A percentile compares a stretch with the other conserved stretches of the same genome.
Conservation (phyloP, 2,329 filamentous ascomycete genomes). For the Neonectria coccinea region DNA sequence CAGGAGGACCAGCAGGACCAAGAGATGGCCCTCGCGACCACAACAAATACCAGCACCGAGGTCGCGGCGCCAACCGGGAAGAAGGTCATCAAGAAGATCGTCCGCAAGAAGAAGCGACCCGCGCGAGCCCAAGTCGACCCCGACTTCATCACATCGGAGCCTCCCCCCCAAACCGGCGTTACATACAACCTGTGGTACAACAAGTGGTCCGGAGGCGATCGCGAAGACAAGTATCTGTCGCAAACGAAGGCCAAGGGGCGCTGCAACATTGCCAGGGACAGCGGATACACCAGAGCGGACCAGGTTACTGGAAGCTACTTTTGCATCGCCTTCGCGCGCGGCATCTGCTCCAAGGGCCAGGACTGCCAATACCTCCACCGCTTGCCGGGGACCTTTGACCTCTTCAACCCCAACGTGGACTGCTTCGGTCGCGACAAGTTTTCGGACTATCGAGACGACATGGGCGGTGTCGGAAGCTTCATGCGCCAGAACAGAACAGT, state of each 20-base stretch:
- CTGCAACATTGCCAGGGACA: slow-evolving; percentile 86
- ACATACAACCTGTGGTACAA: slow-evolving; percentile 99
- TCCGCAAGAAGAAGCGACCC: slow-evolving; percentile 89
- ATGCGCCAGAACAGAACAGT: slow-evolving; percentile 93
- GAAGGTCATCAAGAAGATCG: slow-evolving; percentile 86
- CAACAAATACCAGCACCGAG: slow-evolving; percentile 56
- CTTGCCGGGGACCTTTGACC: slow-evolving; percentile 85
- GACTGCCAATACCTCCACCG: slow-evolving; percentile 96
- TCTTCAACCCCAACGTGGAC: slow-evolving; percentile 94
- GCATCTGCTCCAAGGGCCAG: slow-evolving; percentile 83
- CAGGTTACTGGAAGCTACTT: slow-evolving; percentile 85
- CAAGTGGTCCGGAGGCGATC: slow-evolving; percentile 96
- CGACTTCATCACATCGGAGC: slow-evolving; percentile 82
- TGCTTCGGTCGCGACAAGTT: slow-evolving; percentile 91
- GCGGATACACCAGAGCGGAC: slow-evolving; percentile 83
- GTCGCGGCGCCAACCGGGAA: slow-evolving; percentile 61
- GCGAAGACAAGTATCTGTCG: slow-evolving; percentile 89
- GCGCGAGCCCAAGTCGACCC: slow-evolving; percentile 93
- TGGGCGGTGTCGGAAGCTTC: slow-evolving; percentile 96
- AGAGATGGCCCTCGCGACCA: slow-evolving; percentile 50
- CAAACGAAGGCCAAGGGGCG: slow-evolving; percentile 85
- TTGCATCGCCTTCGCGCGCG: slow-evolving; percentile 91
- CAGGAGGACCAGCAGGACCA: slow-evolving; percentile 45
- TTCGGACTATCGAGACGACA: slow-evolving; percentile 93
- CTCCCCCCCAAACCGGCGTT: slow-evolving; percentile 91